These are phyloP conservation scores for Kwoniella europaea DNA, from an alignment of 768 basidiomycete species.

Conservation along the genomic window DNA sequence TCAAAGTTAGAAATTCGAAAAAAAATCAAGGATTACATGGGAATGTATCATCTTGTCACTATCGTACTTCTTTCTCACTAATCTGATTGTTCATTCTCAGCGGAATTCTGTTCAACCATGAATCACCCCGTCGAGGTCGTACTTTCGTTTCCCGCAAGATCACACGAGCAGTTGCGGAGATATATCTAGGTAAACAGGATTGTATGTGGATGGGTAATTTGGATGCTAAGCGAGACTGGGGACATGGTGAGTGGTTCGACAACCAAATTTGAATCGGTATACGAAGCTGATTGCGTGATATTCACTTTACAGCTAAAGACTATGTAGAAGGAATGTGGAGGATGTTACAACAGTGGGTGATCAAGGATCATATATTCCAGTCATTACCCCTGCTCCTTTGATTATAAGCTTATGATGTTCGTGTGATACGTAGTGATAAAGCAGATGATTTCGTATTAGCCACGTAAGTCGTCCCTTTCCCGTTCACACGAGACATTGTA, in stretches of 20 bases:
- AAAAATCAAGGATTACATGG: too few relatives aligned
- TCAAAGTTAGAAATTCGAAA: too few relatives aligned
- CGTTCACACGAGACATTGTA: neutral
- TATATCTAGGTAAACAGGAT: slow-evolving; percentile 81
- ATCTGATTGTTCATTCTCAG: slow-evolving; percentile 10
- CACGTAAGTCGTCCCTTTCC: slow-evolving; percentile 16
- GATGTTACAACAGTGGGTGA: slow-evolving; percentile 78
- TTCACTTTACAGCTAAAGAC: slow-evolving; percentile 52
- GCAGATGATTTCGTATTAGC: slow-evolving; percentile 73
- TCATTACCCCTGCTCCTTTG: too few relatives aligned
- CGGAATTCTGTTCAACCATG: slow-evolving; percentile 97
- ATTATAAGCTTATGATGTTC: neutral
- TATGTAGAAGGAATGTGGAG: slow-evolving; percentile 98
- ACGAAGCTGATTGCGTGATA: neutral
- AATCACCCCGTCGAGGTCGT: slow-evolving; percentile 89
- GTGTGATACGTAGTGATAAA: slow-evolving; percentile 50
- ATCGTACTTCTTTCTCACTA: neutral
- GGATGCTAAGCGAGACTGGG: slow-evolving; percentile 96
- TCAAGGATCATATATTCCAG: too few relatives aligned
- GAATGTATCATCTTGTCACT: neutral
- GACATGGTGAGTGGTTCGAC: slow-evolving; percentile 71
- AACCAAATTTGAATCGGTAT: slow-evolving; percentile 60
- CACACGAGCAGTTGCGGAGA: slow-evolving; percentile 88
- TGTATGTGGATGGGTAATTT: slow-evolving; percentile 93
- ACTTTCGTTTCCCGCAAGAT: slow-evolving; percentile 98